Conservation (phyloP, 1,139 yeast genomes). For the Candida frijolesensis region DNA sequence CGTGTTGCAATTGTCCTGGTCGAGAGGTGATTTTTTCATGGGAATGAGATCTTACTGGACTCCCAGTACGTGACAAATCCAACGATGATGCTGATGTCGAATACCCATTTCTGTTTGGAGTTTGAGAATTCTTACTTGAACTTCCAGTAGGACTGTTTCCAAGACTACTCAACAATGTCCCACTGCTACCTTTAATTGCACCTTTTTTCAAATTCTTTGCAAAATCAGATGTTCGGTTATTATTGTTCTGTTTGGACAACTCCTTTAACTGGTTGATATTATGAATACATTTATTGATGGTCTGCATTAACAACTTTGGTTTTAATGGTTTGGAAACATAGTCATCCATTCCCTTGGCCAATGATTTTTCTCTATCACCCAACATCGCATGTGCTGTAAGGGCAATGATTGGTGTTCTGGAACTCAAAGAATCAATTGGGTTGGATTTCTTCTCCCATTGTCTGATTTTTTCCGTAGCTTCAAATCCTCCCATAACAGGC, state of each 20-base stretch:
- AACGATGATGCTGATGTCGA: constrained; percentile 10
- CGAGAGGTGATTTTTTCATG: constrained; percentile 22
- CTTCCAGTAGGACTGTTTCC: constrained; percentile 13
- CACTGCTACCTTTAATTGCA: constrained; percentile 25
- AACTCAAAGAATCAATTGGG: constrained; percentile 65
- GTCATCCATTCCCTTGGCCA: constrained; percentile 90
- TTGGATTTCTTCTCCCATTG: constrained; percentile 85
- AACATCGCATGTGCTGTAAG: constrained; percentile 91
- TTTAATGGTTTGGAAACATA: constrained; percentile 85
- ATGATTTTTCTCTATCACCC: constrained; percentile 83
- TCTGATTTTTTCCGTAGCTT: constrained; percentile 81
- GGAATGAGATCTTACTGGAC: constrained; percentile 32
- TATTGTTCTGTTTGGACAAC: constrained; percentile 51
- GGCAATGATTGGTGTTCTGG: constrained; percentile 84
- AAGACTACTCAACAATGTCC: constrained; percentile 1
- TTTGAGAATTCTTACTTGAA: constrained; percentile 10
- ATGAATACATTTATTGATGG: constrained; percentile 81
- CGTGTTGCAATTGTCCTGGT: constrained; percentile 36
- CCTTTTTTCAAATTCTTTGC: constrained; percentile 49
- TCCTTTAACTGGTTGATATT: constrained; percentile 61
- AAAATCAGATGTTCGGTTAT: constrained; percentile 48
- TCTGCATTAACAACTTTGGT: constrained; percentile 79
- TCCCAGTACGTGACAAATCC: constrained; percentile 10
- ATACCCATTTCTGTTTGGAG: constrained; percentile 16
- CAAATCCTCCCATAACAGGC: constrained; percentile 96